A percentile compares a stretch with the other conserved stretches of the same genome.
Conservation (phyloP, 257 asterid species). For the Solanum lycopersicoides region DNA sequence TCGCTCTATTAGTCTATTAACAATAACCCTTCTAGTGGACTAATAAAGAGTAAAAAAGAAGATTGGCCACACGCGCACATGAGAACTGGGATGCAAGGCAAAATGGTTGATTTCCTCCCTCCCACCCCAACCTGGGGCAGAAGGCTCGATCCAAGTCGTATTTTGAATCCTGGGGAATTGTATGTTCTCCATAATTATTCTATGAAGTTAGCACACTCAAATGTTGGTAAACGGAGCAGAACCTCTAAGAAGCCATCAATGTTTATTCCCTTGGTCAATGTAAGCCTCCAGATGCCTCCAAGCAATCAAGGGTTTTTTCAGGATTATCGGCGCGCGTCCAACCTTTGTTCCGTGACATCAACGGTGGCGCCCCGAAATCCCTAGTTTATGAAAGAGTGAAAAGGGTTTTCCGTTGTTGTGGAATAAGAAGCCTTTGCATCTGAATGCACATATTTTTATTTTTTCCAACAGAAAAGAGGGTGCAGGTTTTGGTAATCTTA, state of each 20-base stretch:
- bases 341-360: background rate
- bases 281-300: background rate
- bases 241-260: background rate
- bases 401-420: background rate
- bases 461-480: background rate
- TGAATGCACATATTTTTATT: background rate
- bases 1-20: background rate
- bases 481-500: background rate
- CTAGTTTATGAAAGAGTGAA: background rate
- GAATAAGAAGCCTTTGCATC: background rate
- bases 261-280: background rate
- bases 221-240: background rate
- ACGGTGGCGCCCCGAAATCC: background rate
- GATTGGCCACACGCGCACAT: background rate
- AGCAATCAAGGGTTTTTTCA: background rate
- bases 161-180: background rate
- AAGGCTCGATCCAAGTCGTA: background rate
- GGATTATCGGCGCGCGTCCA: background rate
- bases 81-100: background rate
- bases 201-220: background rate
- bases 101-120: background rate
- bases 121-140: background rate
- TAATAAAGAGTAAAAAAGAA: background rate
- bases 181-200: background rate
- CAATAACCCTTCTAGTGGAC: background rate